phyloP scores from a whole-genome alignment of 768 basidiomycete genomes.

The Saitozyma sp. region DNA sequence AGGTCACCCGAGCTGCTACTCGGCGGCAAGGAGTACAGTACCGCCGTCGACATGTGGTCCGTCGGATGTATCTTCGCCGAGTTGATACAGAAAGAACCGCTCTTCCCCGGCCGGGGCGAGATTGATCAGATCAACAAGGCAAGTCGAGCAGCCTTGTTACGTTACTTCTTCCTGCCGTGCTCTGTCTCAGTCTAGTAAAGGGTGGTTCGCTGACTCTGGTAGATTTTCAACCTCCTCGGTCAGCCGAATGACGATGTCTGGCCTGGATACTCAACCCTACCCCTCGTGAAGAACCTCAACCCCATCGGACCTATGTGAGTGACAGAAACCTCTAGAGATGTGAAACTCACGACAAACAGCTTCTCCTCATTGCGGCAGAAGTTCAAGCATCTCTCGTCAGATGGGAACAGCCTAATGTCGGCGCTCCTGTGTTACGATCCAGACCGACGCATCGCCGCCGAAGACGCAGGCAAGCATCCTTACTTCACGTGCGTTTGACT shows the following conservation, averaged over 20 bases:
- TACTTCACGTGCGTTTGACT: constrained; percentile 73
- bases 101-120: constrained; percentile 97
- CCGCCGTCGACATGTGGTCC: constrained; percentile 97
- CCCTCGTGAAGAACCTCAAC: constrained; percentile 74
- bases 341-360: constrained; percentile 29
- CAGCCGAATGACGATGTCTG: constrained; percentile 83
- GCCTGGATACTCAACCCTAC: constrained; percentile 78
- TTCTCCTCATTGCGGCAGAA: constrained; percentile 67
- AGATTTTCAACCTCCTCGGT: constrained; percentile 90
- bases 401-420: constrained; percentile 81
- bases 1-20: constrained; percentile 80
- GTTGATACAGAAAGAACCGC: constrained; percentile 86
- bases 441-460: constrained; percentile 76
- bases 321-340: not conserved
- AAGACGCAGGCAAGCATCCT: constrained; percentile 83
- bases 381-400: constrained; percentile 78
- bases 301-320: constrained; percentile 50
- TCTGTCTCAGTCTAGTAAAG: not conserved
- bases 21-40: constrained; percentile 89
- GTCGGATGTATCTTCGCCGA: constrained; percentile 99
- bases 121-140: constrained; percentile 83
- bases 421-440: constrained; percentile 87
- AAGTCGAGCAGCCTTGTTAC: constrained; percentile 6
- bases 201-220: not conserved
- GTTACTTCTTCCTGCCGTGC: not conserved